These are phyloP conservation scores for Auxenochlorella pyrenoidosa DNA, from an alignment of 139 green algal genomes.

Conservation along the genomic window DNA sequence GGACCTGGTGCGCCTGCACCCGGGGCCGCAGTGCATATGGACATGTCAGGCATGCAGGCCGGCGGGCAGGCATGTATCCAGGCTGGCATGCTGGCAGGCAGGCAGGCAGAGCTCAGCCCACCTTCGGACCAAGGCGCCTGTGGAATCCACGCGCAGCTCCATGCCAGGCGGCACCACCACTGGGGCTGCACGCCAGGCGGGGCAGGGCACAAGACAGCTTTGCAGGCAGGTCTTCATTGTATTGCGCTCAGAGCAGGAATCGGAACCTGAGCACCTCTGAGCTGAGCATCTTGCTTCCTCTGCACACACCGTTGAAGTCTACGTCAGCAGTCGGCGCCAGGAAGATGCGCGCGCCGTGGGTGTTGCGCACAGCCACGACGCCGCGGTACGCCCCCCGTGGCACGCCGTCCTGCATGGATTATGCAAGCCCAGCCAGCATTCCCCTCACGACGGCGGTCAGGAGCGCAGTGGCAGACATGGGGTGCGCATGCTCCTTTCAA, in stretches of 20 bases:
- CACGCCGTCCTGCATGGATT: conserved; percentile 50
- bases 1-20: neutral
- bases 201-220: neutral
- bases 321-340: conserved; percentile 28
- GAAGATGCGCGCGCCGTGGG: conserved; percentile 19
- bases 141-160: neutral
- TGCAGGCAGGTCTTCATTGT: neutral
- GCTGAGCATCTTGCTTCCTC: neutral
- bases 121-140: conserved; percentile 16
- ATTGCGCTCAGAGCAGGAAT: neutral
- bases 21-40: neutral
- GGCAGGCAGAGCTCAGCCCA: neutral
- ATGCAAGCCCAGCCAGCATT: neutral
- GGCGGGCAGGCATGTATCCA: neutral
- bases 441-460: too few relatives aligned
- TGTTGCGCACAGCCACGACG: conserved; percentile 37
- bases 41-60: too few relatives aligned
- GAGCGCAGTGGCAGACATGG: too few relatives aligned
- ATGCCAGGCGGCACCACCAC: neutral
- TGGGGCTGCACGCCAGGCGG: neutral
- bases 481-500: too few relatives aligned
- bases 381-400: conserved; percentile 52
- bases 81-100: neutral
- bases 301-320: conserved; percentile 9
- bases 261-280: neutral